phyloP scores from a whole-genome alignment of 2,329 filamentous ascomycete species.

The Colletotrichum nymphaeae region DNA sequence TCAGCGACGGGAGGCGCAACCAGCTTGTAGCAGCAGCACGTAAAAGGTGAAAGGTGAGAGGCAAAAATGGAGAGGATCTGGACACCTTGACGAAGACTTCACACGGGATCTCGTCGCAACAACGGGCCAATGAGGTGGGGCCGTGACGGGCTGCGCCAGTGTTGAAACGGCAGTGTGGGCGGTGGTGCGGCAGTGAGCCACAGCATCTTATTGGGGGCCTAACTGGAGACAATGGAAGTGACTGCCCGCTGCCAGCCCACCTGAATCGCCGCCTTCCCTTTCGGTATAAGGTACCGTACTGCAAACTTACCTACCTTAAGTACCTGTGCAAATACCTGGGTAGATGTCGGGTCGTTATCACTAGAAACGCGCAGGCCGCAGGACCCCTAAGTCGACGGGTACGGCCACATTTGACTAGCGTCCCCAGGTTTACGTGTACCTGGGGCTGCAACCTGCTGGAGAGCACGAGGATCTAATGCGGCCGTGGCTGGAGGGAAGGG shows the following conservation, averaged over 20 bases:
- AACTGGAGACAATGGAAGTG: background rate
- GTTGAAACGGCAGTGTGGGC: constrained; percentile 14
- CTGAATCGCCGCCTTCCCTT: background rate
- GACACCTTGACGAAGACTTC: background rate
- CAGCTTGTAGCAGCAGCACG: background rate
- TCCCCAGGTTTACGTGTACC: background rate
- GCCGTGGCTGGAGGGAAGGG: background rate
- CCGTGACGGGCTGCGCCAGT: background rate
- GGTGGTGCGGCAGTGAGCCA: background rate
- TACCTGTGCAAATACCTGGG: too few species aligned
- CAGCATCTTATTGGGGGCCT: background rate
- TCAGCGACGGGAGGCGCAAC: background rate
- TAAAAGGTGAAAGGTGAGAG: background rate
- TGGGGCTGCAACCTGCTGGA: background rate
- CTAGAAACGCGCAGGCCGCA: background rate
- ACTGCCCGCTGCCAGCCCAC: background rate
- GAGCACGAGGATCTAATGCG: background rate
- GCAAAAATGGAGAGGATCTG: background rate
- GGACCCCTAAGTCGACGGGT: background rate
- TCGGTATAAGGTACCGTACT: background rate
- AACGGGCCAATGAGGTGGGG: background rate
- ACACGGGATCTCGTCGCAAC: background rate
- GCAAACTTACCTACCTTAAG: too few species aligned
- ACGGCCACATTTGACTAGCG: background rate
- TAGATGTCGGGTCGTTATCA: background rate